Percentiles rank a stretch among this genome's conserved stretches.
Evolutionary conservation across 371 early-diverging fungal genomes (phyloP).

Genomic region (Zopfochytrium polystomum): DNA sequence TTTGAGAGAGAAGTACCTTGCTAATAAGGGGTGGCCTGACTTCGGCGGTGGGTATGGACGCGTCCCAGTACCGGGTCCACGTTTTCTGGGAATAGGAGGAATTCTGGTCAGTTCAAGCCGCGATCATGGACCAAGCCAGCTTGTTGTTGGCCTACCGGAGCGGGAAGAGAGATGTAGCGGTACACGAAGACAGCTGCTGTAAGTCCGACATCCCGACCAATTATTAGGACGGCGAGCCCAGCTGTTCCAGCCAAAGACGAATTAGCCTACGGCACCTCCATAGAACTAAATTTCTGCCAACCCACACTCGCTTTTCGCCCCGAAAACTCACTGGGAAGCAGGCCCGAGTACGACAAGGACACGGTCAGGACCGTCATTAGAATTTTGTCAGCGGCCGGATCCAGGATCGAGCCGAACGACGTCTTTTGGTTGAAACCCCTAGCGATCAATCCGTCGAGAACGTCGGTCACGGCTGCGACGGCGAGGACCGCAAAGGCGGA

Average conservation of each 20-base stretch:
- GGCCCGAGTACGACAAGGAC: slow-evolving; percentile 67
- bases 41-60: slow-evolving; percentile 86
- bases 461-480: slow-evolving; percentile 80
- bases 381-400: slow-evolving; percentile 95
- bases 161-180: slow-evolving; percentile 83
- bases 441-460: slow-evolving; percentile 92
- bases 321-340: slow-evolving; percentile 69
- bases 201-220: slow-evolving; percentile 83
- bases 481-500: slow-evolving; percentile 69
- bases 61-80: slow-evolving; percentile 78
- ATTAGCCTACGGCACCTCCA: neutral
- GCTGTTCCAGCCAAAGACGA: slow-evolving; percentile 37
- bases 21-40: slow-evolving; percentile 84
- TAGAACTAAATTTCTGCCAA: slow-evolving; percentile 1
- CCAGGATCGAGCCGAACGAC: slow-evolving; percentile 84
- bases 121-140: too few relatives aligned
- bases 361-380: slow-evolving; percentile 89
- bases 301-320: neutral
- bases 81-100: slow-evolving; percentile 69
- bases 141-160: slow-evolving; percentile 68
- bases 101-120: too few relatives aligned
- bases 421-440: slow-evolving; percentile 81
- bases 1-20: slow-evolving; percentile 50
- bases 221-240: slow-evolving; percentile 75
- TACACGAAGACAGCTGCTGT: slow-evolving; percentile 75